Evolutionary conservation across 129 eudicot genomes (phyloP).

Genomic region (Deinandra increscens): DNA sequence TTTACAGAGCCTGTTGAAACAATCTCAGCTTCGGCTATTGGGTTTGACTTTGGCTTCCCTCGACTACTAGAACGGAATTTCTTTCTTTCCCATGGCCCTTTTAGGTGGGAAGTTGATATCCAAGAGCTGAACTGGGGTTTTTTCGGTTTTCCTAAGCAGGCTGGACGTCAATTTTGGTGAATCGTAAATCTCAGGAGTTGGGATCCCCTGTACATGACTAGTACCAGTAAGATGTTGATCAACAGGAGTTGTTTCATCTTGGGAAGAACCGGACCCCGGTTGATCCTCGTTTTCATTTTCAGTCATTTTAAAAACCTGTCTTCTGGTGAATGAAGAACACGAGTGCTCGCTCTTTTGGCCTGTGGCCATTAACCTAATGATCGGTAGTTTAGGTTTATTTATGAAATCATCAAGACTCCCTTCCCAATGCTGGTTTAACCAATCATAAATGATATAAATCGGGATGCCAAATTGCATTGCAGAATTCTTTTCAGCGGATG

Average conservation of each 20-base stretch:
- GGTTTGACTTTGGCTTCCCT: conserved; percentile 32
- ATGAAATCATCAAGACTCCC: conserved; percentile 78
- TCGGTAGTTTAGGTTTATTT: conserved; percentile 76
- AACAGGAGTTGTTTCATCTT: conserved; percentile 38
- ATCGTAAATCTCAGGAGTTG: conserved; percentile 32
- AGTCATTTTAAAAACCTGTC: conserved; percentile 61
- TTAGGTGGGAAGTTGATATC: conserved; percentile 73
- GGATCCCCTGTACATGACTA: conserved; percentile 30
- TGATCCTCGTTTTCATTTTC: conserved; percentile 55
- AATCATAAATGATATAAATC: conserved; percentile 79
- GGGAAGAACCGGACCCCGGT: conserved; percentile 50
- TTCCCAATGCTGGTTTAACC: conserved; percentile 98
- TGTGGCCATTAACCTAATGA: conserved; percentile 68
- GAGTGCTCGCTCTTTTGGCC: conserved; percentile 88
- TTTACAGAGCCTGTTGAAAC: conserved; percentile 65
- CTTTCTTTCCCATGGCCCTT: conserved; percentile 24
- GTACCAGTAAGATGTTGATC: conserved; percentile 18
- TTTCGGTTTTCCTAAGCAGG: conserved; percentile 47
- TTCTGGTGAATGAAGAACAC: conserved; percentile 85
- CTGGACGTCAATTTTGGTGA: conserved; percentile 30
- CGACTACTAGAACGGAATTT: conserved; percentile 22
- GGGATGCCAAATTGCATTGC: conserved; percentile 91
- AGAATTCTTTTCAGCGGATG: conserved; percentile 70
- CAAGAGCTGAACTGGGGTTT: conserved; percentile 54
- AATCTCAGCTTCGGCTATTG: conserved; percentile 47